Percentiles rank a stretch among this genome's conserved stretches.
Evolutionary conservation across 192 early-diverging fungal species (phyloP).

Genomic region (Backusella luteola): DNA sequence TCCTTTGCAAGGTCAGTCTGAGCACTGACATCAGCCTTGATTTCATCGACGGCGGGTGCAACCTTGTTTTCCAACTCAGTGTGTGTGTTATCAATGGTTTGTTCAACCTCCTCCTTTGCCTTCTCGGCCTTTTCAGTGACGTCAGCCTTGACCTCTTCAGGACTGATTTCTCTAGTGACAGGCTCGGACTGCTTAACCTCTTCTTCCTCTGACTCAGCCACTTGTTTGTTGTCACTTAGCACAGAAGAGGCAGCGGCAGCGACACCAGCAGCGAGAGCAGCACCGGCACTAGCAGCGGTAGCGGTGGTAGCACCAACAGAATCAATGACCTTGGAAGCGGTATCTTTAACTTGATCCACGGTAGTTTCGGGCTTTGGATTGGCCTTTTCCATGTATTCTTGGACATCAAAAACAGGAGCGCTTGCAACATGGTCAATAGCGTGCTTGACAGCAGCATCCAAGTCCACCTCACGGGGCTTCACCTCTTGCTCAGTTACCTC

Average conservation of each 20-base stretch:
- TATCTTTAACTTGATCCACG: not conserved
- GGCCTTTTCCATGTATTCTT: not conserved
- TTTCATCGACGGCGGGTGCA: not conserved
- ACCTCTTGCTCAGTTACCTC: not conserved
- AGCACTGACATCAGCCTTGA: constrained; percentile 5
- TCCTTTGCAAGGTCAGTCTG: not conserved
- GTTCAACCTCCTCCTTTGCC: not conserved
- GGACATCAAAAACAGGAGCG: not conserved
- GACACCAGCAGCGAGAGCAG: not conserved
- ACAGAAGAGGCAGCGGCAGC: not conserved
- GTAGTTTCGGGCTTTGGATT: not conserved
- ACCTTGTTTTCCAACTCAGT: not conserved
- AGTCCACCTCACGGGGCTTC: not conserved
- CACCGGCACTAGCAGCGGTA: not conserved
- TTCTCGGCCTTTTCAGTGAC: not conserved
- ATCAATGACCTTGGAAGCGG: not conserved
- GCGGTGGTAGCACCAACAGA: not conserved
- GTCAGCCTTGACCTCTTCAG: not conserved
- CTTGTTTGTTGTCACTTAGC: not conserved
- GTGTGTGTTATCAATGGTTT: not conserved
- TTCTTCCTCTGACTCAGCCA: not conserved
- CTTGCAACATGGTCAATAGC: not conserved
- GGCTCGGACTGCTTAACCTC: not conserved
- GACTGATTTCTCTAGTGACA: not conserved
- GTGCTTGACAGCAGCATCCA: not conserved